Conservation (phyloP, 176 grass and related monocot genomes). For the Lolium rigidum region DNA sequence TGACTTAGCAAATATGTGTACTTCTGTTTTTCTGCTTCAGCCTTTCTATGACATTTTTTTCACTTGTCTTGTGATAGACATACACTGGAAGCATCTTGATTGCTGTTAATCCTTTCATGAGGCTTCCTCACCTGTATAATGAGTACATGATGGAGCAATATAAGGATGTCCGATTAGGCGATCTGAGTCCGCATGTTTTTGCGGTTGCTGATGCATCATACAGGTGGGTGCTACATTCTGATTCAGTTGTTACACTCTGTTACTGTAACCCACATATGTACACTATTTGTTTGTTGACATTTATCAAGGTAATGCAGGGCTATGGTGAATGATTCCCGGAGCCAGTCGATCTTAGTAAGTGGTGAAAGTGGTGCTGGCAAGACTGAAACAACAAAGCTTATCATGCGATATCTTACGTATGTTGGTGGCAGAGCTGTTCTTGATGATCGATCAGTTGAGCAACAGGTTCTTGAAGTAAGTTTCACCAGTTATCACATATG, state of each 20-base stretch:
- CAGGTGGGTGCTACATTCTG: constrained; percentile 61
- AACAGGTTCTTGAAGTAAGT: constrained; percentile 97
- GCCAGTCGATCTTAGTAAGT: constrained; percentile 97
- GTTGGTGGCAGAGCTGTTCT: constrained; percentile 90
- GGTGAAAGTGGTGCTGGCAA: constrained; percentile 99
- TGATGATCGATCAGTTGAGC: constrained; percentile 92
- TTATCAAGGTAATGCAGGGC: constrained; percentile 58
- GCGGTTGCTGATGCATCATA: constrained; percentile 94
- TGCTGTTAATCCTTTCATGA: constrained; percentile 97
- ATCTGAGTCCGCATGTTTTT: constrained; percentile 99
- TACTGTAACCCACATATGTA: not conserved
- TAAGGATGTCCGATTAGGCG: constrained; percentile 79
- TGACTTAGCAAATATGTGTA: constrained; percentile 13
- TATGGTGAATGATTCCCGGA: constrained; percentile 82
- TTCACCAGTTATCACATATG: constrained; percentile 11
- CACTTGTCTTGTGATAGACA: constrained; percentile 63
- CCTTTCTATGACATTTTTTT: constrained; percentile 32
- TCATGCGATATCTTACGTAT: constrained; percentile 95
- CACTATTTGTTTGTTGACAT: constrained; percentile 15
- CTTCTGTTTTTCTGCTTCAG: constrained; percentile 35
- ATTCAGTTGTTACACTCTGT: constrained; percentile 16
- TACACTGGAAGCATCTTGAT: constrained; percentile 99
- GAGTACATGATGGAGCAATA: constrained; percentile 99
- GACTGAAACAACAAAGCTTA: constrained; percentile 99
- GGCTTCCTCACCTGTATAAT: constrained; percentile 92